Evolutionary conservation across 2,329 filamentous ascomycete species (phyloP), one percentile per base, ranked within the genome.

Genomic region (Stagonosporopsis vannaccii): DNA sequence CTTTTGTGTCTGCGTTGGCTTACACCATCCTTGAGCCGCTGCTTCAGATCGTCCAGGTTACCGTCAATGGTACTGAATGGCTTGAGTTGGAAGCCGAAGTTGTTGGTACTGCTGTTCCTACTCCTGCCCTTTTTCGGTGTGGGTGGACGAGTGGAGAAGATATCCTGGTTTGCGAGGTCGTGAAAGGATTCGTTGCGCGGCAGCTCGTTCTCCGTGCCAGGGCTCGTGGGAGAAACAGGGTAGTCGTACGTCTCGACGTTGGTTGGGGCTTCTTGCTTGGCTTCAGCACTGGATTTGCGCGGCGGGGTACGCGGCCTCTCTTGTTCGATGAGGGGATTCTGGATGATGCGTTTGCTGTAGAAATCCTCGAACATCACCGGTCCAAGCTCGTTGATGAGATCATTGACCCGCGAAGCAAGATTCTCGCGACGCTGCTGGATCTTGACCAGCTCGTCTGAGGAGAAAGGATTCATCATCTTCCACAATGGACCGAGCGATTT

Each of bases 321-420:
- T 22, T 60, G 43, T 39, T 60, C 48, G 8, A 65, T 60, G 56
- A 75, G 74, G 2, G 75, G 72, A 39, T 77, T 73, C n/a, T 70
- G 63, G 45, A 78, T 66, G 50, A 78, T 76, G 46, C 76, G 72
- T 32, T 75, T 73, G 3, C 69, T 68, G 54, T 78, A 70, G 56
- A 78, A 99, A 79, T 99, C 95, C n/a, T 92, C 89, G 79, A 96
- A 99, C 80, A 99, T 89, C 73, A 98, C 93, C 0, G 95, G 95
- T 0, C 95, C 95, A 12, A 99, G 87, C 17, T 90, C 92, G 77
- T 99, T 98, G 82, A 99, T 97, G 42, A 96, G 83, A 3, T 95
- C 87, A 1, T 93, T 97, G 35, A 99, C 92, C 71, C 95, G 86
- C 9, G 85, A 82, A 55, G 91, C 91, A 42, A 99, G 84, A 61